Conservation (phyloP, 345 rosid genomes). For the Orychophragmus violaceus region DNA sequence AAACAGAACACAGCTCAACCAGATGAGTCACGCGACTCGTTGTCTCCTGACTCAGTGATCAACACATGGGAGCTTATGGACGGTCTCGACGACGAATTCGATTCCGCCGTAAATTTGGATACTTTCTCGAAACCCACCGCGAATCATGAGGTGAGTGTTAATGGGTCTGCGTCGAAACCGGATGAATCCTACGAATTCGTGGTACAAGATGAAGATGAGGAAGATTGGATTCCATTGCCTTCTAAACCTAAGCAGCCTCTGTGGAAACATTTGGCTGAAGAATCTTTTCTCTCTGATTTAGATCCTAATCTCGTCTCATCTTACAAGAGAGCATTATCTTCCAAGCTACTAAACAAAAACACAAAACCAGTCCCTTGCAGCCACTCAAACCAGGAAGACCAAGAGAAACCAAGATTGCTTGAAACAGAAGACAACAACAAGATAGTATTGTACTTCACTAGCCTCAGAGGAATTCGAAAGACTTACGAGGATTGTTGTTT, state of each 20-base stretch:
- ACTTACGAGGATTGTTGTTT: conserved; percentile 75
- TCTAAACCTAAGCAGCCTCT: conserved; percentile 36
- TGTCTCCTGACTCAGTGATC: conserved; percentile 77
- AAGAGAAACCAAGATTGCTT: conserved; percentile 11
- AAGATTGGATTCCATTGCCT: conserved; percentile 20
- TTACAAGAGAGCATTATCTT: conserved; percentile 57
- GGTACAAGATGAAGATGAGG: conserved; percentile 9
- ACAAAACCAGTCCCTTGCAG: not conserved
- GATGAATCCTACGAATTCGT: conserved; percentile 16
- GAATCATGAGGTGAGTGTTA: conserved; percentile 11
- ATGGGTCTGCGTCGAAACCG: conserved; percentile 20
- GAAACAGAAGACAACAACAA: conserved; percentile 30
- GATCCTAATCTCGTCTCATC: conserved; percentile 56
- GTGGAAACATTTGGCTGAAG: conserved; percentile 68
- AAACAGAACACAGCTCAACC: not conserved
- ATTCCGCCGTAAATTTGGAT: not conserved
- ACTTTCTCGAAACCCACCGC: conserved; percentile 16
- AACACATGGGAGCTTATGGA: conserved; percentile 98
- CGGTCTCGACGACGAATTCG: conserved; percentile 61
- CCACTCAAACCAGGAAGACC: conserved; percentile 11
- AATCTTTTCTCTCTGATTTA: conserved; percentile 50
- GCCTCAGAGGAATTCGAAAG: conserved; percentile 77
- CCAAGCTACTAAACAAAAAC: conserved; percentile 39
- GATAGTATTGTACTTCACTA: conserved; percentile 64
- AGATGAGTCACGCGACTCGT: conserved; percentile 11